Evolutionary conservation across 352 stramenopile genomes (phyloP), one percentile per base, ranked within the genome.

Genomic region (Hyaloperonospora brassicae): DNA sequence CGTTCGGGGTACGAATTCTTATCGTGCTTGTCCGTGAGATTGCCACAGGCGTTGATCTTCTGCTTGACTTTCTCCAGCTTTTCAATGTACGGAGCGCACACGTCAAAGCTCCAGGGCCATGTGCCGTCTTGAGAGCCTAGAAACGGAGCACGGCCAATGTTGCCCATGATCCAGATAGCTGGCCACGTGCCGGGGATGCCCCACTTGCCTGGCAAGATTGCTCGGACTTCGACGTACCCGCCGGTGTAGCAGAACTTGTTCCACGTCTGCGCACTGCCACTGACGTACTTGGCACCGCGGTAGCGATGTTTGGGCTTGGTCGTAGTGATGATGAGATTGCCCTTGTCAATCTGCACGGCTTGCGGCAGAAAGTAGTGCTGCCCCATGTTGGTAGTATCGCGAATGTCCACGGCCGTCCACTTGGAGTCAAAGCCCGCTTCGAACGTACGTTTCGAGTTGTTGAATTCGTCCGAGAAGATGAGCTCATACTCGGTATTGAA

Each of bases 161-260:
- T 98, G 30, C 95, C 96, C 63, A 99, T 86, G 59, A 99, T 83
- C 96, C 96, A 99, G 58, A 98, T 91, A 42, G 95, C 96, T 0
- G 96, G 96, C 96, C 96, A 99, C 22, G 97, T 89, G 31, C 96
- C 96, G 0, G 90, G 90, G 60, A 97, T 92, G 50, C 89, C 82
- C 61, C 84, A 93, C 62, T 97, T 97, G 17, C 96, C 96, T 0
- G 96, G 96, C 24, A 98, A 68, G 56, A 97, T 93, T 27, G 95
- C 90, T 38, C 78, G 64, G 30, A 98, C 92, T 68, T 98, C 94
- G 5, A 99, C 64, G 45, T 96, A 98, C 21, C 96, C 96, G 51
- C 96, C 96, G 2, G 95, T 98, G 73, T 97, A 99, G 68, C 96
- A 99, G 66, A 99, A 98, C 73, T 99, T 99, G 81, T 99, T 97